A percentile compares a stretch with the other conserved stretches of the same genome.
phyloP scores from a whole-genome alignment of 2,329 filamentous ascomycete species.

The Aureobasidium mangrovei region DNA sequence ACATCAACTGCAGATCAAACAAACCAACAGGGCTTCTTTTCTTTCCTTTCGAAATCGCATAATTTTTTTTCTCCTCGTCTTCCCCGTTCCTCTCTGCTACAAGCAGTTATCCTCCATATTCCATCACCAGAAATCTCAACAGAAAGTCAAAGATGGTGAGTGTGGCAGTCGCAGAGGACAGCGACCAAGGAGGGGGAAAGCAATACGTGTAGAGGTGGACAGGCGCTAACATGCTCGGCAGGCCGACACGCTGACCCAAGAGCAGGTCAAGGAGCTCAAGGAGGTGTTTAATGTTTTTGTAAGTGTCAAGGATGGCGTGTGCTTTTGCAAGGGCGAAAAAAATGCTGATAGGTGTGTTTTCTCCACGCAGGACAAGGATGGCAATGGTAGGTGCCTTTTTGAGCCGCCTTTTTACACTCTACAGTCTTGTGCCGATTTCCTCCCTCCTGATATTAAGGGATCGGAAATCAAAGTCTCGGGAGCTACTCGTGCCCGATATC shows the following conservation, averaged over 20 bases:
- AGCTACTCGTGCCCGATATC: not conserved
- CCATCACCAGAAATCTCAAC: no score
- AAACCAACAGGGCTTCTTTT: no score
- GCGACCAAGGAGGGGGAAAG: no score
- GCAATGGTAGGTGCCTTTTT: not conserved
- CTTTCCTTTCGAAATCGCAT: no score
- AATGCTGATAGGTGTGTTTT: not conserved
- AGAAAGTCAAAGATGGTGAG: no score
- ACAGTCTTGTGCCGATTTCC: not conserved
- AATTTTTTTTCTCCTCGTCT: no score
- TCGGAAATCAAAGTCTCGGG: not conserved
- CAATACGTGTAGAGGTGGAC: no score
- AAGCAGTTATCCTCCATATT: no score
- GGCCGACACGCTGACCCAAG: slow-evolving; percentile 3
- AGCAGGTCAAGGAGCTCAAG: slow-evolving; percentile 13
- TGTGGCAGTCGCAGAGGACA: no score
- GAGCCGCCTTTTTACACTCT: not conserved
- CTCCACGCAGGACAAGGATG: slow-evolving; percentile 8
- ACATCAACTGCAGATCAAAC: no score
- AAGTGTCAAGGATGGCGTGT: not conserved
- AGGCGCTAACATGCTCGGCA: not conserved
- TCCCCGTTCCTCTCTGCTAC: no score
- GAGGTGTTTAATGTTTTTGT: slow-evolving; percentile 12
- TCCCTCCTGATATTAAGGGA: not conserved
- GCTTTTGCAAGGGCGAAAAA: not conserved